phyloP scores from a whole-genome alignment of 345 rosid genomes.

The Gossypium raimondii region DNA sequence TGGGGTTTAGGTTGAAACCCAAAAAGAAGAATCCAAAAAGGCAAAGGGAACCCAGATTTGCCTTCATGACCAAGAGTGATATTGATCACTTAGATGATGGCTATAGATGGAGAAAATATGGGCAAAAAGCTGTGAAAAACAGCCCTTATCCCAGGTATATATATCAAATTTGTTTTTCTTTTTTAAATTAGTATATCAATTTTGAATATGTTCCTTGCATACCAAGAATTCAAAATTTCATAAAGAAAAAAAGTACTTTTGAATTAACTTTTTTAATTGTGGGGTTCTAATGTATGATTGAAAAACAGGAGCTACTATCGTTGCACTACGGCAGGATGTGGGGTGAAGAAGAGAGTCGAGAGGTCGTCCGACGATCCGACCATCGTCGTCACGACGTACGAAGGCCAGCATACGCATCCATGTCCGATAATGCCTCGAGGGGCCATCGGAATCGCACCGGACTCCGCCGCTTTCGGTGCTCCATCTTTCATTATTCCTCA shows the following conservation, averaged over 20 bases:
- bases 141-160: conserved; percentile 92
- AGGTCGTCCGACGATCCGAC: conserved; percentile 80
- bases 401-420: conserved; percentile 85
- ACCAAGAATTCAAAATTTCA: neutral
- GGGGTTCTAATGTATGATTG: conserved; percentile 3
- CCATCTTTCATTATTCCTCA: conserved; percentile 48
- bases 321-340: conserved; percentile 89
- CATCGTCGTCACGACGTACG: conserved; percentile 87
- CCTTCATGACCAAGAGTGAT: conserved; percentile 95
- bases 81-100: conserved; percentile 94
- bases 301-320: conserved; percentile 91
- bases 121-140: conserved; percentile 96
- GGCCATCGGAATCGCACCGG: conserved; percentile 37
- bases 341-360: conserved; percentile 99
- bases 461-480: conserved; percentile 24
- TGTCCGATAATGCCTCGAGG: conserved; percentile 77
- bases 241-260: neutral
- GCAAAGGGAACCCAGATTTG: conserved; percentile 81
- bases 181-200: neutral
- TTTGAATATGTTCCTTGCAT: neutral
- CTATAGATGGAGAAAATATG: conserved; percentile 96
- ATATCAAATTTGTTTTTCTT: neutral
- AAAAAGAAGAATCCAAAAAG: conserved; percentile 81
- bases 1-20: conserved; percentile 62
- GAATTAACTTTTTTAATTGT: neutral